Base-by-base conservation (phyloP, 1,139 yeast species). In the Blastobotrys buckinghamii region DNA sequence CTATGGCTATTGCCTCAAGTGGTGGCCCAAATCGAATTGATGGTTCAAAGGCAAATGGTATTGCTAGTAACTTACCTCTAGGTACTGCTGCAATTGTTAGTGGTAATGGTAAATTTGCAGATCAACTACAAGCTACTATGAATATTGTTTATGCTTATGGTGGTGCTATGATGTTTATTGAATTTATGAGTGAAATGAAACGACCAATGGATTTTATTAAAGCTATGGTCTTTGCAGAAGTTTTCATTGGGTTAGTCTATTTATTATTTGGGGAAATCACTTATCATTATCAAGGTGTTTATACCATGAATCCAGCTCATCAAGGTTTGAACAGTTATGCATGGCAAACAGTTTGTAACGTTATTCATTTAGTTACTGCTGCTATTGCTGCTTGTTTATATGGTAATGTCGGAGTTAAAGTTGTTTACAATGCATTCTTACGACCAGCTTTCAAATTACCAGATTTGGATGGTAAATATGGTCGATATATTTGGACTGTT, bases 101-200 rank as follows among this genome's bases (percentile, higher is more conserved):
- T 42, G 68, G 68, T n/a, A 61, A 59, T n/a, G 57, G 56, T 5
- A 55, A 56, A 43, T 66, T 63, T 51, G 54, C 60, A 46, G 55
- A 53, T 52, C 71, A 64, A 55, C 62, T 69, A 34, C 57, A 59
- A 45, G 76, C 70, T 42, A 60, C 71, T 57, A 72, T 70, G 67
- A 72, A 73, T 58, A 70, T 72, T 57, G 76, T 73, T 33, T 73
- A 69, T 52, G 70, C 77, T 4, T 73, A 71, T 62, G 77, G 76
- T 50, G 77, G 77, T 59, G 75, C 77, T 24, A 66, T 72, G 54
- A 68, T 73, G 50, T 73, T 71, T 58, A 63, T 68, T 34, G 75
- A 73, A 55, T 67, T 72, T 53, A 68, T 73, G 71, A 69, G 75
- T 8, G 77, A 73, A 59, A 68, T 73, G 73, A 65, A 64, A 49